Evolutionary conservation across 2,329 filamentous ascomycete genomes (phyloP), one percentile per base, ranked within the genome.

Genomic region (Monosporascus ibericus): DNA sequence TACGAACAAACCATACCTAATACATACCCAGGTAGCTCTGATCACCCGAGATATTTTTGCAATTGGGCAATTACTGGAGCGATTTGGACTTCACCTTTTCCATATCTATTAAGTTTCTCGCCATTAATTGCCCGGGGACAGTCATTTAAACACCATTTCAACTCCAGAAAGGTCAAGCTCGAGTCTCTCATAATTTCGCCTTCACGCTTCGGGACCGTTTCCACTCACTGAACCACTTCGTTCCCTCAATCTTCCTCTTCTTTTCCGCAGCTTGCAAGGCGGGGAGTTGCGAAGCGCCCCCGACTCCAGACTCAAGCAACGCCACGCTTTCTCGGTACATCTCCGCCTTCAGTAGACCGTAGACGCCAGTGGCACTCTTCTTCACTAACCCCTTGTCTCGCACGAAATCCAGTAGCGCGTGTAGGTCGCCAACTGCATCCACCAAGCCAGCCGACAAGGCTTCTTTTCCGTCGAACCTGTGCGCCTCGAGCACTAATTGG

Each of bases 271-370:
- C 80, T 59, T 76, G 72, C 27, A 70, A 71, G 52, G 79, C 74
- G 3, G 9, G 6, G 1, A 51, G 40, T 30, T 39, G 52, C 6
- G 48, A 42, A 6, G 51, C 54, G 0, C 56, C 57, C 18, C 53
- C 48, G n/a, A 53, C 58, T 18, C 51, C 55, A 9, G 72, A 72
- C 52, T 78, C 78, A 58, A 91, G 66, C 60, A 82, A 73, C 17
- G 68, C 77, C 36, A 90, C 65, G 6, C 81, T 79, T 65, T 87
- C 82, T 22, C 81, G 75, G 68, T 86, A 90, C 82, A 92, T 86
- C 71, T 92, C 88, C 55, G 77, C 73, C 76, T 91, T 92, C 65
- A 94, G 71, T 51, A 77, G 64, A 3, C 86, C 85, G 66, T 90
- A 92, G 25, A 88, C 81, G 11, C 83, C 83, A 36, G 78, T 81